Evolutionary conservation across 2,329 filamentous ascomycete species (phyloP), one percentile per base, ranked within the genome.

Genomic region (Colletotrichum sp.): DNA sequence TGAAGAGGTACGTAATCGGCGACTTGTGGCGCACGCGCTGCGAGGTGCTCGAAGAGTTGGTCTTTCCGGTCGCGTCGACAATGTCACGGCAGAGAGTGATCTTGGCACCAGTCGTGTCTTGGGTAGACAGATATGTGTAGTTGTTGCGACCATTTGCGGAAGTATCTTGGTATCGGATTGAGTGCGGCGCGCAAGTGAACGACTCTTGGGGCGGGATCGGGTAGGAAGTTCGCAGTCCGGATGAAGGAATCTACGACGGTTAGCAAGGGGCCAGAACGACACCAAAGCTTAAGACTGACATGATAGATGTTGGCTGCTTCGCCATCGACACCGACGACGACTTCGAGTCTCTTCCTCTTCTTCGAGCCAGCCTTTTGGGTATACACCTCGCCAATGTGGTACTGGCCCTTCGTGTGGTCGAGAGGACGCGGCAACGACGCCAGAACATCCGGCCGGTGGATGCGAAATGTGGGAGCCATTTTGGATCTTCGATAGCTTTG

Each of bases 301-400:
- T 94, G 91, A 80, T 94, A 94, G 57, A 94, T 89, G 79, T 92
- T 93, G 4, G 92, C 86, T 6, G 91, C 90, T 81, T 94, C 92
- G 76, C 92, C 92, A 82, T 94, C 91, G 80, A 92, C 89, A 24
- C 92, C 92, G 32, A 94, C 90, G 12, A 89, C 90, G 64, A 94
- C 82, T 80, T 94, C 92, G 12, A 92, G 88, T 79, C 92, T 89
- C 85, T 92, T 92, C 79, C 90, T 88, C 84, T 91, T 92, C 84
- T 90, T 92, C 36, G 88, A 88, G 26, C 89, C 90, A 67, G 89
- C 86, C 78, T 88, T 87, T 82, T 90, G 90, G 77, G 91, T 91
- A 79, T 89, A 92, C 49, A 94, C 91, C 77, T 93, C 91, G 78
- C 90, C 88, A 15, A 92, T 89, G 49, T 89, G 88, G 82, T 90